Conservation (phyloP, 2,329 filamentous ascomycete genomes). For the Canariomyces notabilis region DNA sequence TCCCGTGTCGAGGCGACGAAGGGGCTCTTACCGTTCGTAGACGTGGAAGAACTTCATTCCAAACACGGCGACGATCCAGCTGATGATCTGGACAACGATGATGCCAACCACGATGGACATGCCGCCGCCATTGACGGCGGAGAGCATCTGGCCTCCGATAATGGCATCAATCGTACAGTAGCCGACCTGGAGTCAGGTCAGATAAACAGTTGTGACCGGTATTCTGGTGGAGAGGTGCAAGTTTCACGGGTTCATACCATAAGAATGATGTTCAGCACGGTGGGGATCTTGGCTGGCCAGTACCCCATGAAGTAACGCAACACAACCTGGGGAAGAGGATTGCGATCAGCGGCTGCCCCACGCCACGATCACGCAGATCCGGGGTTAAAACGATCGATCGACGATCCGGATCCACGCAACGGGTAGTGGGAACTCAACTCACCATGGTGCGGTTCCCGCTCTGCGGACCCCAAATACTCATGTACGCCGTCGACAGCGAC, state of each 20-base stretch:
- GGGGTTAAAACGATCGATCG: too few relatives aligned
- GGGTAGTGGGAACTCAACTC: background rate
- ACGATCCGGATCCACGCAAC: too few relatives aligned
- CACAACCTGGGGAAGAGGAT: conserved; percentile 20
- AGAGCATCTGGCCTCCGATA: conserved; percentile 63
- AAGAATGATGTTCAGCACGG: conserved; percentile 29
- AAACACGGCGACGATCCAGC: conserved; percentile 61
- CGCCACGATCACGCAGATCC: too few relatives aligned
- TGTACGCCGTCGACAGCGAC: conserved; percentile 25
- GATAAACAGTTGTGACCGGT: too few relatives aligned
- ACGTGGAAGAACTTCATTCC: conserved; percentile 63
- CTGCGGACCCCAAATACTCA: conserved; percentile 27
- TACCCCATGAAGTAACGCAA: conserved; percentile 32
- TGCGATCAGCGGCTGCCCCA: too few relatives aligned
- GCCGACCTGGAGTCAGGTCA: too few relatives aligned
- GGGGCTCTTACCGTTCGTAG: conserved; percentile 52
- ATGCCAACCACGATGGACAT: conserved; percentile 64
- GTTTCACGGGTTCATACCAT: too few relatives aligned
- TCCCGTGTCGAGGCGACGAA: background rate
- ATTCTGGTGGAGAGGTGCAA: too few relatives aligned
- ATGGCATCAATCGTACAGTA: conserved; percentile 55
- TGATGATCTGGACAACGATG: conserved; percentile 57
- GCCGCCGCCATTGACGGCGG: conserved; percentile 53
- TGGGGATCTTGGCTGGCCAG: conserved; percentile 30
- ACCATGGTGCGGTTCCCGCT: conserved; percentile 30